Base-by-base conservation (phyloP, 2,329 filamentous ascomycete genomes). In the Arachnomyces sp. region DNA sequence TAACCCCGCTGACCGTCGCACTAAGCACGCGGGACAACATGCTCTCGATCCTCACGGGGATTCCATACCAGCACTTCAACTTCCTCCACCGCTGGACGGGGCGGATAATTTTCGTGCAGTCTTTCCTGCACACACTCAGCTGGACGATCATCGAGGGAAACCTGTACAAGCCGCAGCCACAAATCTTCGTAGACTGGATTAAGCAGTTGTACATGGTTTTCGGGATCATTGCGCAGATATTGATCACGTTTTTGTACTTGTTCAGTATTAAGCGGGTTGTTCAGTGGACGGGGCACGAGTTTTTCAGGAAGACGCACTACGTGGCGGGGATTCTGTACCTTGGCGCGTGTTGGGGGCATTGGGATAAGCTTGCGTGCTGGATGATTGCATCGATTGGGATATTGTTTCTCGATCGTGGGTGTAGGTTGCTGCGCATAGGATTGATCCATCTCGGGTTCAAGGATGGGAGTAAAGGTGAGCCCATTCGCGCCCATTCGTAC, bases 41-140 rank as follows among this genome's bases (percentile, higher is more conserved):
- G 2, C 70, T 88, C 3, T 82, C 78, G 0, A 56, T 83, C 11
- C 58, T 85, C 36, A 88, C 82, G 0, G 83, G 84, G 1, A 68
- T 88, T 0, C 82, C 84, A 0, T 85, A 86, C 52, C 82, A 87
- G 49, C 77, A 74, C 51, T 86, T 88, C 70, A 81, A 83, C 59
- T 88, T 88, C 54, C 64, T 88, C 14, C 83, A 87, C 57, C 78
- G 82, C 25, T 88, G 83, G 83, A 65, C 81, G 0, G 83, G 84
- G 5, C 81, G 82, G 45, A 70, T 88, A 51, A 85, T 89, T 47
- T 74, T 84, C 39, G 56, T 76, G 0, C 83, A 88, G 55, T 73
- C 76, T 2, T 61, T 70, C 7, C 59, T 88, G 1, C 84, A 89
- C 56, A 86, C 82, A 1, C 71, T 88, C 17, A 73, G 70, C 39